Evolutionary conservation across 345 rosid species (phyloP).

Genomic region (Excoecaria agallocha): DNA sequence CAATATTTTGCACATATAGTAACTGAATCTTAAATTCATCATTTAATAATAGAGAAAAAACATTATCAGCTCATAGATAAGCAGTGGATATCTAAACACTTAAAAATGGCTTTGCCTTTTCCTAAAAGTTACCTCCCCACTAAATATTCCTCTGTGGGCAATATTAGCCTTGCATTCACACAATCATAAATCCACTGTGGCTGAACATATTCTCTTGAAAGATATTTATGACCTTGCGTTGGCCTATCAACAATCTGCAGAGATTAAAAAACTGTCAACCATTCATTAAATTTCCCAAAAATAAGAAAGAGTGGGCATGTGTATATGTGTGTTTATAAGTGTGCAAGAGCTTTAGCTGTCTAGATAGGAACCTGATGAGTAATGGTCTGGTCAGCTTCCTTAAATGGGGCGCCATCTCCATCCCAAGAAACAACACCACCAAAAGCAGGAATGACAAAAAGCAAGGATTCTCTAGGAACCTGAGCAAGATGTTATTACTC

Average conservation of each 20-base stretch:
- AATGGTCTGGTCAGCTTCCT: constrained; percentile 73
- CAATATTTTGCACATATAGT: constrained; percentile 3
- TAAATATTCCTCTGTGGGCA: constrained; percentile 66
- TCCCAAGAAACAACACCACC: constrained; percentile 97
- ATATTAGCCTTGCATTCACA: constrained; percentile 67
- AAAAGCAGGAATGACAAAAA: constrained; percentile 86
- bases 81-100: neutral
- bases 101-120: neutral
- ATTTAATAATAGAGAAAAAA: neutral
- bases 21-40: neutral
- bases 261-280: constrained; percentile 9
- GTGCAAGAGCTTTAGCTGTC: neutral
- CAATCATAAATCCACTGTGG: constrained; percentile 95
- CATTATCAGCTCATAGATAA: neutral
- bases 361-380: constrained; percentile 72
- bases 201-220: constrained; percentile 83
- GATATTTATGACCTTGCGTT: constrained; percentile 70
- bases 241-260: constrained; percentile 90
- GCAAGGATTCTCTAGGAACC: constrained; percentile 97
- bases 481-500: constrained; percentile 20
- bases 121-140: constrained; percentile 65
- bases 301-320: neutral
- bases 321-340: neutral
- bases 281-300: neutral
- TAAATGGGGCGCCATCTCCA: constrained; percentile 85